Evolutionary conservation across 805 yeast species (phyloP).

Genomic region (Sungouiozyma ichnusensis): DNA sequence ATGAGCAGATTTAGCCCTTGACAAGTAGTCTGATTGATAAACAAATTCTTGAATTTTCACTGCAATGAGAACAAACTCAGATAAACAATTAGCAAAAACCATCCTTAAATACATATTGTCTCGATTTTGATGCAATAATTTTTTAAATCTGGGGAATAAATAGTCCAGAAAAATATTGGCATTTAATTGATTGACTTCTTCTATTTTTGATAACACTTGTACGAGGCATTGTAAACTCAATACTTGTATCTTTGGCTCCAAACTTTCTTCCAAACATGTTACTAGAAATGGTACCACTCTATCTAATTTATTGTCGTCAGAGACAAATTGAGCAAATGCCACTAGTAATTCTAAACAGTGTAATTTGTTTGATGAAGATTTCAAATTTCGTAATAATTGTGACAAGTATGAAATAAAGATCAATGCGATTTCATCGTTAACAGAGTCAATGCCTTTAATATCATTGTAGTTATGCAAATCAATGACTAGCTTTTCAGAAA

Average conservation of each 20-base stretch:
- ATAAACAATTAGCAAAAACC: slow-evolving; percentile 62
- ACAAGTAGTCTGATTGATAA: slow-evolving; percentile 22
- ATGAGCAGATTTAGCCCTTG: slow-evolving; percentile 7
- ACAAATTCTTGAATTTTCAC: slow-evolving; percentile 54
- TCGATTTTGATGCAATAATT: slow-evolving; percentile 32
- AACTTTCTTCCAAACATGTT: slow-evolving; percentile 54
- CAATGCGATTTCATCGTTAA: slow-evolving; percentile 21
- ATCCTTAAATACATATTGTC: slow-evolving; percentile 42
- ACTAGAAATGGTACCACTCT: slow-evolving; percentile 74
- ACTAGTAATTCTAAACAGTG: slow-evolving; percentile 69
- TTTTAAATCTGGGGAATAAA: slow-evolving; percentile 56
- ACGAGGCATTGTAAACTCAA: slow-evolving; percentile 56
- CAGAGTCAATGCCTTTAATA: slow-evolving; percentile 3
- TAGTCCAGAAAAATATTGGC: slow-evolving; percentile 73
- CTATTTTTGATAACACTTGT: slow-evolving; percentile 54
- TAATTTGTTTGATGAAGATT: slow-evolving; percentile 10
- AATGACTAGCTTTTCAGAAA: background rate
- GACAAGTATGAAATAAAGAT: slow-evolving; percentile 20
- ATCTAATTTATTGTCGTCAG: slow-evolving; percentile 80
- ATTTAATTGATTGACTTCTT: slow-evolving; percentile 62
- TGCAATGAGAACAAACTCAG: slow-evolving; percentile 58
- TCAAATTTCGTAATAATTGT: slow-evolving; percentile 18
- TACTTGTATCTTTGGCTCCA: slow-evolving; percentile 52
- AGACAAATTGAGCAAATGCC: slow-evolving; percentile 62
- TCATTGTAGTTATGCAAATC: background rate